Base-by-base conservation (phyloP, 2,329 filamentous ascomycete species). In the Stenocarpella maydis region DNA sequence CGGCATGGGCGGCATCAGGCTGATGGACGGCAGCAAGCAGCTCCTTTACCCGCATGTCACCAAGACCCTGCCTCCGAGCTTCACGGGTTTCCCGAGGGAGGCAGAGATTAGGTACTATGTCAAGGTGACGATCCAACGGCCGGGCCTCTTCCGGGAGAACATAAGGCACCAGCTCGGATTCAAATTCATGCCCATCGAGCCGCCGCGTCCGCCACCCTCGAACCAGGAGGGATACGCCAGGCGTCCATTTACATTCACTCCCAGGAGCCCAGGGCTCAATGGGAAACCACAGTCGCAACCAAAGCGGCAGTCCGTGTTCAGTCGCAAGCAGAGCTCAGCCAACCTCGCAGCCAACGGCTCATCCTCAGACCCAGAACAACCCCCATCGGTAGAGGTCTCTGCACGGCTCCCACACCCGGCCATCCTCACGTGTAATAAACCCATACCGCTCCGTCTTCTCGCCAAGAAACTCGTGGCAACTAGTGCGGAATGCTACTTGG, bases 41-140 rank as follows among this genome's bases (percentile, higher is more conserved):
- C 79, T 90, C 68, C 85, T 87, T 74, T 85, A 90, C 61, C 78
- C 78, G 47, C 96, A 99, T 82, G 89, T 96, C 72, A 96, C 92
- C 76, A 90, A 90, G 74, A 97, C 95, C 0, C 84, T 99, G 14
- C 96, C 96, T 6, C 96, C 96, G 0, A 97, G 94, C 5, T 83
- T 98, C 66, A 92, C 88, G n/a, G 94, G 93, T 3, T 95, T 96
- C 73, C 93, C 93, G 0, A 91, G 91, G 39, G 90, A 95, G 79
- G 95, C 95, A 26, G 94, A 97, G 80, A 95, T 98, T 71, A 88
- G 91, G 74, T 99, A 99, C 81, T 99, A 93, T 78, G 87, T 98
- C 77, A 99, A 99, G 79, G 94, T 92, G n/a, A 98, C 96, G 0
- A 90, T 98, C 7, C 93, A 94, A 76, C 86, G 94, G n/a, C 94